Conservation (phyloP, 2,329 filamentous ascomycete species). For the Diplodia sapinea region DNA sequence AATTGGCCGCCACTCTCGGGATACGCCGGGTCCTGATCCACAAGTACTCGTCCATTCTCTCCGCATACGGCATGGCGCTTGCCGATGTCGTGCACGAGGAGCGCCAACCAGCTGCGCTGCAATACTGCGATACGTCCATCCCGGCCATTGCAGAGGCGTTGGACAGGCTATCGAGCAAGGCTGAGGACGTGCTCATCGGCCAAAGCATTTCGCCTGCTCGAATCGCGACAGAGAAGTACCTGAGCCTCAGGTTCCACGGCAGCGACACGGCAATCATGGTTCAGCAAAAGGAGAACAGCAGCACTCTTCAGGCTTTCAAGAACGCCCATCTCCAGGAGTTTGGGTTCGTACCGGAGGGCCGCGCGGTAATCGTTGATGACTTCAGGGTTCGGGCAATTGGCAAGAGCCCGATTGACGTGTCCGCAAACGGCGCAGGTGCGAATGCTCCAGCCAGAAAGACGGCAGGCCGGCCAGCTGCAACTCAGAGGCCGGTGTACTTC, state of each 20-base stretch:
- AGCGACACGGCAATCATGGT: constrained; percentile 56
- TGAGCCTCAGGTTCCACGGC: constrained; percentile 54
- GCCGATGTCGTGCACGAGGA: constrained; percentile 49
- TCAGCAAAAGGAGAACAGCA: constrained; percentile 38
- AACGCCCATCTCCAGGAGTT: constrained; percentile 52
- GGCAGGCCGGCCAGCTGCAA: not conserved
- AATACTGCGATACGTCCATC: constrained; percentile 37
- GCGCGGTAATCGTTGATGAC: constrained; percentile 43
- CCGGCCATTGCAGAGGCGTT: constrained; percentile 69
- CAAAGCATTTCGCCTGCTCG: constrained; percentile 65
- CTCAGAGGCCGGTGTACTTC: not conserved
- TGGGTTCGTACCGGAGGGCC: constrained; percentile 47
- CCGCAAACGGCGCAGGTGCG: constrained; percentile 29
- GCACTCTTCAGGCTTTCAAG: constrained; percentile 45
- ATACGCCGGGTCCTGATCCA: constrained; percentile 55
- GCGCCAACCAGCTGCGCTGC: constrained; percentile 43
- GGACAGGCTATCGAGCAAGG: constrained; percentile 51
- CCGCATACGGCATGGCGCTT: constrained; percentile 48
- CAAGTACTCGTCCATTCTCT: constrained; percentile 54
- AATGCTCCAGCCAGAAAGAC: not conserved
- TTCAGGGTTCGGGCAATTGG: constrained; percentile 43
- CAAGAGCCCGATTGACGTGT: constrained; percentile 29
- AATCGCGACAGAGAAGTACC: constrained; percentile 43
- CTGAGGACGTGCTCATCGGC: constrained; percentile 63
- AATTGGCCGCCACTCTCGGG: constrained; percentile 51